These are phyloP conservation scores for Eucalyptus pumila DNA, from an alignment of 345 rosid genomes.

Conservation along the genomic window DNA sequence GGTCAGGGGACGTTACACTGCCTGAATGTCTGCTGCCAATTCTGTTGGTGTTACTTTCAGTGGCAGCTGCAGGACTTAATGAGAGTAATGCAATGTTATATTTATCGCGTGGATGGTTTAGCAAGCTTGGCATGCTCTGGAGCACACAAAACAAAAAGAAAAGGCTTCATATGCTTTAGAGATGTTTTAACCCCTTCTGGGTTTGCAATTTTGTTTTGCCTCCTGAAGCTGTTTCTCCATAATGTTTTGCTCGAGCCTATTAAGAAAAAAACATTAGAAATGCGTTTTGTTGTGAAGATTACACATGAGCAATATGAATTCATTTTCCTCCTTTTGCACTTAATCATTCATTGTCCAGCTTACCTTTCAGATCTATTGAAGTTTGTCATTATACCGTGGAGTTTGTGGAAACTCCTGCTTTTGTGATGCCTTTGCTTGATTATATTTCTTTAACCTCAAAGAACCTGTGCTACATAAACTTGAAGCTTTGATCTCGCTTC, in stretches of 20 bases:
- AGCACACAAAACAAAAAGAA: neutral
- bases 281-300: neutral
- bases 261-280: neutral
- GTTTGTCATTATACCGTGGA: neutral
- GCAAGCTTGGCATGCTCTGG: neutral
- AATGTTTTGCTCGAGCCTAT: neutral
- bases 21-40: constrained; percentile 18
- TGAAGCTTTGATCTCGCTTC: neutral
- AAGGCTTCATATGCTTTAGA: neutral
- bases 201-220: neutral
- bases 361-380: neutral
- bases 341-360: neutral
- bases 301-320: neutral
- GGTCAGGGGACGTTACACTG: constrained; percentile 46
- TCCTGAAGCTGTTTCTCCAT: neutral
- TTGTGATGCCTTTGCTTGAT: neutral
- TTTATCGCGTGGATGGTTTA: neutral
- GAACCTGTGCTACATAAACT: neutral
- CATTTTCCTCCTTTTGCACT: neutral
- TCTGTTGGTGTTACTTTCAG: neutral
- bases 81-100: neutral
- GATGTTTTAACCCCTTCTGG: neutral
- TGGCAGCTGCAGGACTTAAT: neutral
- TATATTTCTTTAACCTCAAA: neutral
- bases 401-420: neutral